Evolutionary conservation across 768 basidiomycete species (phyloP).

Genomic region (Leucocoprinus leucothites): DNA sequence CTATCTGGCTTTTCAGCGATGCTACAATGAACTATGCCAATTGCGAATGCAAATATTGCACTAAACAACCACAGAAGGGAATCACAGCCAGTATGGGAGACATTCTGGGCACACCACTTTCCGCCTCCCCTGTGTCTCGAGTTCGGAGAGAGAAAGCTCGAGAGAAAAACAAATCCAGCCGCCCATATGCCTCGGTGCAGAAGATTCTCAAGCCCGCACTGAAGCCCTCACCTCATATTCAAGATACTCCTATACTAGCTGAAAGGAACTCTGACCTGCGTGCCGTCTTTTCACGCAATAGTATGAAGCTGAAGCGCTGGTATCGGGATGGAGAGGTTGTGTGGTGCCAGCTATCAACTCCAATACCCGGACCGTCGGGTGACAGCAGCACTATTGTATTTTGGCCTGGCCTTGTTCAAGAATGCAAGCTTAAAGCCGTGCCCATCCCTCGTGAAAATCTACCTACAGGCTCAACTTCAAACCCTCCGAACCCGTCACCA

Average conservation of each 20-base stretch:
- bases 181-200: conserved; percentile 41
- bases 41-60: conserved; percentile 79
- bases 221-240: conserved; percentile 29
- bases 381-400: conserved; percentile 8
- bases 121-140: not conserved
- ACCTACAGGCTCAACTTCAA: not conserved
- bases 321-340: conserved; percentile 14
- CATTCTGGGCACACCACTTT: conserved; percentile 16
- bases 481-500: not conserved
- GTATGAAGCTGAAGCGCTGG: conserved; percentile 42
- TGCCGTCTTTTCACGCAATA: conserved; percentile 45
- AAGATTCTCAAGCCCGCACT: conserved; percentile 25
- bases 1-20: conserved; percentile 71
- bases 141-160: conserved; percentile 11
- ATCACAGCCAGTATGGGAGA: conserved; percentile 58
- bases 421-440: conserved; percentile 8
- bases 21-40: conserved; percentile 39
- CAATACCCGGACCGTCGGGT: conserved; percentile 1
- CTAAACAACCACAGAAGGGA: conserved; percentile 63
- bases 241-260: conserved; percentile 47
- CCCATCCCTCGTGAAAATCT: conserved; percentile 1
- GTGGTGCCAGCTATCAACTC: conserved; percentile 10
- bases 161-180: conserved; percentile 23
- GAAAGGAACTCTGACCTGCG: conserved; percentile 67
- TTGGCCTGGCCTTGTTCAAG: conserved; percentile 14